Percentiles rank a stretch among this genome's conserved stretches.
These are phyloP conservation scores for Talaromyces sp. DNA, from an alignment of 2,329 filamentous ascomycete species.

Conservation along the genomic window DNA sequence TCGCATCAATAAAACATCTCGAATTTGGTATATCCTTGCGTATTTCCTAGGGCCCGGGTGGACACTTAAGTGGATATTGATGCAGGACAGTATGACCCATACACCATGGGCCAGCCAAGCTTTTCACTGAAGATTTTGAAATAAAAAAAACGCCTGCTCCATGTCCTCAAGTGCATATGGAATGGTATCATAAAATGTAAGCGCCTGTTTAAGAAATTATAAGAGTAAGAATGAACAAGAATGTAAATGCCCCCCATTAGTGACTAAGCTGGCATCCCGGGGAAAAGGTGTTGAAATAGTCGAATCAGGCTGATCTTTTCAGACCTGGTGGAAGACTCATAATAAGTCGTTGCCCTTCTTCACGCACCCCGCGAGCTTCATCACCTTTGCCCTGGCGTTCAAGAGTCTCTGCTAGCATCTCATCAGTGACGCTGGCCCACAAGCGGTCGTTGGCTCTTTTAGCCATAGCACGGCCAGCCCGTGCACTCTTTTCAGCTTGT, in stretches of 20 bases:
- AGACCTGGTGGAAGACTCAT: slow-evolving; percentile 41
- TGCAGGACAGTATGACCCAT: too few relatives aligned
- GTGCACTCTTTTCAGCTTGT: slow-evolving; percentile 75
- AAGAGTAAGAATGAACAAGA: slow-evolving; percentile 7
- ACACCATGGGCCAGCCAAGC: too few relatives aligned
- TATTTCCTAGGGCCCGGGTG: too few relatives aligned
- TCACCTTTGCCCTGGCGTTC: slow-evolving; percentile 69
- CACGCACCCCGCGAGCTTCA: slow-evolving; percentile 52
- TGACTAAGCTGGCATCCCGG: background rate
- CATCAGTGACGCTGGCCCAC: slow-evolving; percentile 80
- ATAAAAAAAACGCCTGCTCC: slow-evolving; percentile 19
- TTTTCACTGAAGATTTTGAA: background rate
- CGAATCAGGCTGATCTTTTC: slow-evolving; percentile 29
- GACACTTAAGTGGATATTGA: too few relatives aligned
- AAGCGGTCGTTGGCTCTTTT: slow-evolving; percentile 70
- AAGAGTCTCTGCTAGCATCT: slow-evolving; percentile 74
- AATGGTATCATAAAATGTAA: slow-evolving; percentile 36
- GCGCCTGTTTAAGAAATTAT: slow-evolving; percentile 16
- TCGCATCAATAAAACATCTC: too few relatives aligned
- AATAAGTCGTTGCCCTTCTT: slow-evolving; percentile 49
- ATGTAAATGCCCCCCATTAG: slow-evolving; percentile 1
- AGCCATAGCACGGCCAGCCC: slow-evolving; percentile 69
- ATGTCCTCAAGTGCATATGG: slow-evolving; percentile 14
- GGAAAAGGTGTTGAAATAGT: background rate
- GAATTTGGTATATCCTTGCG: too few relatives aligned